Evolutionary conservation across 192 early-diverging fungal genomes (phyloP), one percentile per base, ranked within the genome.

Genomic region (Funneliformis geosporum): DNA sequence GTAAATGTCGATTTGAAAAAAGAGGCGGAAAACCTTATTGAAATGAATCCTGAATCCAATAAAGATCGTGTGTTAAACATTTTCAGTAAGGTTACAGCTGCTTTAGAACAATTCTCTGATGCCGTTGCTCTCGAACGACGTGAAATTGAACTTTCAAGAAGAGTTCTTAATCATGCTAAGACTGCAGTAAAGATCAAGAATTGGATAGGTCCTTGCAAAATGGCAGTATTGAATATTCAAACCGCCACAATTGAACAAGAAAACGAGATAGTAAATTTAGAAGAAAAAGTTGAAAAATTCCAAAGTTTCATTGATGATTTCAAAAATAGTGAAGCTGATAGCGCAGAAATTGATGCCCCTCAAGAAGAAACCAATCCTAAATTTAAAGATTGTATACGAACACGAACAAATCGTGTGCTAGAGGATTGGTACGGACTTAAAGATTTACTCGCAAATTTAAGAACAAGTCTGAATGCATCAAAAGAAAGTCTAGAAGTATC

Each of bases 131-230:
- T 43, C 25, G 77, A 79, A 43, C 66, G 67, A 25, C 40, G 66
- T 16, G 77, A 79, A 60, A 43, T 79, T 50, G 77, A 79, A 64
- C 81, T 84, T 40, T 83, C 80, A 1, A 76, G 78, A 4, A 82
- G 81, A 64, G 79, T 86, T 18, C 81, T 81, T 50, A 73, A 80
- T 2, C 85, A 86, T 68, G 74, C 83, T n/a, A 83, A 86, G 69
- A 73, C 81, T 23, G 82, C 85, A 0, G 77, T 81, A 38, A 83
- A 86, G 28, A 84, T 86, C 60, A 83, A 83, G 18, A 77, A 78
- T 28, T 86, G 85, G 85, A 84, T 84, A 40, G 55, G 61, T 38
- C 62, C 69, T 18, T 86, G 85, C 61, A 79, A 79, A 23, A 11
- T 39, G 21, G 77, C 77, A 39, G 47, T 60, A 59, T 38, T 79